These are phyloP conservation scores for Alternaria arbusti DNA, from an alignment of 2,329 filamentous ascomycete species.

Conservation along the genomic window DNA sequence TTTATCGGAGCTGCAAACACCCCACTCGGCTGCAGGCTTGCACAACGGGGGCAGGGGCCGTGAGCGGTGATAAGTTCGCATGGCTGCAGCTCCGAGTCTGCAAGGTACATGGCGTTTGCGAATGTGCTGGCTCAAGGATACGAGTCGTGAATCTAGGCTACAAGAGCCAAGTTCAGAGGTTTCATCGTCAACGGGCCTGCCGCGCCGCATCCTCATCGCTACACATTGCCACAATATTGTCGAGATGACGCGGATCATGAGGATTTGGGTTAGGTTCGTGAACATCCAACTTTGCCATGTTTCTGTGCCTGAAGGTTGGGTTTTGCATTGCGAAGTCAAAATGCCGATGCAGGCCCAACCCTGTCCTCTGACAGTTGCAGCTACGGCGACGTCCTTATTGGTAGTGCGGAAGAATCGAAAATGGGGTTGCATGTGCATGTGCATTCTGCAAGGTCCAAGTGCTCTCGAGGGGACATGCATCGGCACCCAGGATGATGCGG, in stretches of 20 bases:
- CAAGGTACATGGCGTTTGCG: constrained; percentile 22
- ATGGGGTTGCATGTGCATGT: constrained; percentile 25
- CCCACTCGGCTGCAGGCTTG: constrained; percentile 6
- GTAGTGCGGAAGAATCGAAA: constrained; percentile 28
- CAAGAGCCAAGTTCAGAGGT: constrained; percentile 13
- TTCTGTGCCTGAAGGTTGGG: constrained; percentile 5
- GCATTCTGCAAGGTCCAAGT: constrained; percentile 16
- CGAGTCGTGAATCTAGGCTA: constrained; percentile 14
- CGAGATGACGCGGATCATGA: neutral
- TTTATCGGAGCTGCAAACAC: constrained; percentile 2
- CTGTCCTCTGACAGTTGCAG: constrained; percentile 12
- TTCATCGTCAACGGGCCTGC: constrained; percentile 7
- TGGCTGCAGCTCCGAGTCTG: constrained; percentile 13
- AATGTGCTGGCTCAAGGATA: constrained; percentile 16
- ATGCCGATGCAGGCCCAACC: constrained; percentile 16
- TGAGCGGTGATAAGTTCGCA: constrained; percentile 10
- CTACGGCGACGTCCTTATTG: constrained; percentile 34
- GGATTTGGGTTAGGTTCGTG: neutral
- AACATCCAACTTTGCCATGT: neutral
- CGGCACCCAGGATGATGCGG: constrained; percentile 8
- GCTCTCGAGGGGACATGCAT: constrained; percentile 19
- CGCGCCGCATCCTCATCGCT: neutral
- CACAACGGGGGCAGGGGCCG: constrained; percentile 12
- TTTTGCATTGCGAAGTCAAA: constrained; percentile 10
- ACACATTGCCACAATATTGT: neutral